Base-by-base conservation (phyloP, 805 yeast genomes). In the Lachancea thermotolerans region DNA sequence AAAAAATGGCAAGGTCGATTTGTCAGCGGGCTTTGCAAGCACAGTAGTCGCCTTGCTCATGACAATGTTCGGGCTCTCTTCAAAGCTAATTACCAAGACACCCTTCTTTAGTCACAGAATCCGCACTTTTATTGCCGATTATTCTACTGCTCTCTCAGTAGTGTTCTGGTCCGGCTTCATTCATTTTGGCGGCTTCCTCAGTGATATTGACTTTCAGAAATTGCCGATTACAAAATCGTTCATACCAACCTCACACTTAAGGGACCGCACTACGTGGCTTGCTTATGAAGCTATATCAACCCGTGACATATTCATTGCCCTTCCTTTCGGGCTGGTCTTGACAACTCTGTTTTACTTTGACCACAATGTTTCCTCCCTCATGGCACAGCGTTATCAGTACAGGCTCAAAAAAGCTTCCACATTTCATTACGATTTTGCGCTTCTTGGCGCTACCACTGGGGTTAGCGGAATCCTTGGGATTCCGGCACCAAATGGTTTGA, bases 401-500 rank as follows among this genome's bases (percentile, higher is more conserved):
- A 95, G 93, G 10, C 67, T 93, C 47, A 78, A 70, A 41, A 91
- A 93, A 57, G 96, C 98, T 0, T 78, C 95, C 0, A 72, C 91
- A 0, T 93, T 93, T 64, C 98, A 93, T 65, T 93, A 88, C 80
- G 99, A 91, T 65, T 85, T 90, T 57, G 74, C 84, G 35, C 66
- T 93, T 18, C 69, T 91, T 31, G 98, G 98, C 0, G 59, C 87
- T 7, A 83, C 90, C 4, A 93, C 98, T 0, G 95, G 95, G 0
- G 63, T 91, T 1, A 73, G 95, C 2, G 98, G 98, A 0, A 64
- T 91, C 1, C 58, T 91, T 10, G 99, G 98, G 0, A 73, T 93
- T 2, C 99, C 98, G 0, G 89, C 97, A 2, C 98, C 98, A 0
- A 93, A 93, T 65, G 99, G 99, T 0, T 70, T 91, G 29, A 91